Conservation (phyloP, 164 flowering plant species). For the Santalum album region DNA sequence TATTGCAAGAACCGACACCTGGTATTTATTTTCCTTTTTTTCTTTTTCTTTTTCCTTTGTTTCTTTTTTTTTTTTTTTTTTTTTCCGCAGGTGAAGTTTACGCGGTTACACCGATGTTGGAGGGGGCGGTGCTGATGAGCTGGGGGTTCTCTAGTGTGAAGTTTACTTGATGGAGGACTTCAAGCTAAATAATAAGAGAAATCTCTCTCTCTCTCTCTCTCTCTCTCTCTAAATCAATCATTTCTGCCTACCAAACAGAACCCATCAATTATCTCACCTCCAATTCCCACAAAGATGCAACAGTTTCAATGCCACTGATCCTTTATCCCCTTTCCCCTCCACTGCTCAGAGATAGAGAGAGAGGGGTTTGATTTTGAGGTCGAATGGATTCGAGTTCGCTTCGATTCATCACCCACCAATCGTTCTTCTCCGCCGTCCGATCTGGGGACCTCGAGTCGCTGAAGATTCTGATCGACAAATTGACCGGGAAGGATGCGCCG, state of each 20-base stretch:
- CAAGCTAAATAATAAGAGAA: too few species aligned
- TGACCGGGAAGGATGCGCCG: conserved; percentile 15
- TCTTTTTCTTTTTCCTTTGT: too few species aligned
- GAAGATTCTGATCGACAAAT: conserved; percentile 20
- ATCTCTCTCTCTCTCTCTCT: background rate
- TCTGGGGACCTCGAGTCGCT: conserved; percentile 50
- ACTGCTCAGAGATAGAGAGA: background rate
- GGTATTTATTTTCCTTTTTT: too few species aligned
- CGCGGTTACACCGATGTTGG: too few species aligned
- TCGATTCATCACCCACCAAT: conserved; percentile 59
- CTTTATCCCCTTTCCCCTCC: background rate
- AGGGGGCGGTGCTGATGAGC: too few species aligned
- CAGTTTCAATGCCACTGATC: background rate
- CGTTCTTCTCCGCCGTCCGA: conserved; percentile 62
- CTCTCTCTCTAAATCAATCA: background rate
- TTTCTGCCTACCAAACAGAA: background rate
- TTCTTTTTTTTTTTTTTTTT: too few species aligned
- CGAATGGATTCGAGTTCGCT: conserved; percentile 48
- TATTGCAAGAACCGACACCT: too few species aligned
- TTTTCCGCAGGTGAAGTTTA: too few species aligned
- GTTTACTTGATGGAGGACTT: too few species aligned
- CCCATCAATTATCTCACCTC: background rate
- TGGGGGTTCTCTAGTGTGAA: too few species aligned
- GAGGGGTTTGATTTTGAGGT: background rate
- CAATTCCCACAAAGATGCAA: background rate